Evolutionary conservation across 108 stramenopile genomes (phyloP), one percentile per base, ranked within the genome.

Genomic region (Halocafeteria seosinensis): DNA sequence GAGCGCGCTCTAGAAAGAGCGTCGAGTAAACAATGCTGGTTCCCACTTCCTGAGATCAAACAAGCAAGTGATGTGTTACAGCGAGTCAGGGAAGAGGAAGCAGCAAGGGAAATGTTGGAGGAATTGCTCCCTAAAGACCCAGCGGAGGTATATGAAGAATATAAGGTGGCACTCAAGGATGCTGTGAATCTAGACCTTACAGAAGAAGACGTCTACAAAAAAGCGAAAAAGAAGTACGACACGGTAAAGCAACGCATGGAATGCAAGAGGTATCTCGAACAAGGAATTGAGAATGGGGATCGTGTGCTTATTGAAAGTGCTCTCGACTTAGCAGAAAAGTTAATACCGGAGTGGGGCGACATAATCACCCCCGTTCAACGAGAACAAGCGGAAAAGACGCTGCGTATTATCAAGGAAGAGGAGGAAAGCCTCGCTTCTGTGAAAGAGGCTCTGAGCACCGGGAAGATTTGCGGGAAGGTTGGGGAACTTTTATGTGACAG

Each of bases 11-110:
- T 67, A 2, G n/a, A n/a, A n/a, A n/a, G n/a, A n/a, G n/a, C n/a
- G n/a, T n/a, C n/a, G n/a, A n/a, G n/a, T n/a, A 51, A 62, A n/a
- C 66, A 62, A 50, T 33, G 5, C 21, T n/a, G 13, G 27, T 59
- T 59, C n/a, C 2, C 2, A 11, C 2, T 59, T 2, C 28, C 2
- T 11, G 2, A 30, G 2, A 2, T 59, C 4, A 21, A 17, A 33
- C 13, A 8, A 13, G 57, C 57, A 11, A 2, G 2, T 12, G 2
- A 1, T 35, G 5, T 59, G 13, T n/a, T 33, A 33, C 4, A 6
- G 12, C 2, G 17, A 13, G 17, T 59, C 34, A 11, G 1, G 57
- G 57, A 4, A 17, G 57, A 59, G 57, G 5, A 28, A 11, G 28
- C 34, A 2, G 6, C 13, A 33, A 11, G 6, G 57, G 5, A 6